Conservation (phyloP, 352 stramenopile genomes). For the Halophytophthora polymorphica region DNA sequence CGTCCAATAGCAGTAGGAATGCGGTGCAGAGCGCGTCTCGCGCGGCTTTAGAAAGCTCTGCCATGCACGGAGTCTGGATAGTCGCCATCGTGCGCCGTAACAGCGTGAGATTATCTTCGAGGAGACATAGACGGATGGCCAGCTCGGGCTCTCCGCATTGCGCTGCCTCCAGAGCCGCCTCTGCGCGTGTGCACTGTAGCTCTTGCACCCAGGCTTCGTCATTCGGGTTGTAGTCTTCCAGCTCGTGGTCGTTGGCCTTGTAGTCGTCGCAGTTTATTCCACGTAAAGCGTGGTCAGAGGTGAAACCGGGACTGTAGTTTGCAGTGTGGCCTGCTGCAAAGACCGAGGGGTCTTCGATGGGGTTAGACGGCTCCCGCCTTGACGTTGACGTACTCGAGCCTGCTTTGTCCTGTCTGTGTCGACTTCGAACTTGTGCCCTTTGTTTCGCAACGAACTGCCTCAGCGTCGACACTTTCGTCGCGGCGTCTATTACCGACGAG, state of each 20-base stretch:
- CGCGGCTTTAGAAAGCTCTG: constrained; percentile 27
- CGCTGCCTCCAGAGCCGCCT: constrained; percentile 37
- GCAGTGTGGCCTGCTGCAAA: background rate
- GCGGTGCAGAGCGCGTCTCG: constrained; percentile 51
- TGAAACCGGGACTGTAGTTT: too few relatives aligned
- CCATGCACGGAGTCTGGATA: constrained; percentile 29
- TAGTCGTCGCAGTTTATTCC: background rate
- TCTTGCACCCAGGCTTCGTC: background rate
- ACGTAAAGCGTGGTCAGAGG: too few relatives aligned
- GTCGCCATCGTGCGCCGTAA: constrained; percentile 35
- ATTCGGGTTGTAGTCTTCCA: constrained; percentile 2
- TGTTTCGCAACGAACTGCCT: constrained; percentile 31
- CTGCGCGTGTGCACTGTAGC: constrained; percentile 29
- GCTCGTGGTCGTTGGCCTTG: constrained; percentile 7
- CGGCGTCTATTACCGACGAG: too few relatives aligned
- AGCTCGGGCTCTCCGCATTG: constrained; percentile 43
- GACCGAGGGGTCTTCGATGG: background rate
- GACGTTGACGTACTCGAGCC: constrained; percentile 17
- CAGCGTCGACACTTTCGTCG: constrained; percentile 17
- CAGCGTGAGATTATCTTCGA: constrained; percentile 48
- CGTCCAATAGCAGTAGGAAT: constrained; percentile 48
- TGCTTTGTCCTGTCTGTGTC: constrained; percentile 7
- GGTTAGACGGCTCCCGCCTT: constrained; percentile 1
- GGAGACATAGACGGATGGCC: constrained; percentile 46
- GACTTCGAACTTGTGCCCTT: constrained; percentile 9